phyloP scores from a whole-genome alignment of 2,329 filamentous ascomycete species.

The Cladosporium phlei region DNA sequence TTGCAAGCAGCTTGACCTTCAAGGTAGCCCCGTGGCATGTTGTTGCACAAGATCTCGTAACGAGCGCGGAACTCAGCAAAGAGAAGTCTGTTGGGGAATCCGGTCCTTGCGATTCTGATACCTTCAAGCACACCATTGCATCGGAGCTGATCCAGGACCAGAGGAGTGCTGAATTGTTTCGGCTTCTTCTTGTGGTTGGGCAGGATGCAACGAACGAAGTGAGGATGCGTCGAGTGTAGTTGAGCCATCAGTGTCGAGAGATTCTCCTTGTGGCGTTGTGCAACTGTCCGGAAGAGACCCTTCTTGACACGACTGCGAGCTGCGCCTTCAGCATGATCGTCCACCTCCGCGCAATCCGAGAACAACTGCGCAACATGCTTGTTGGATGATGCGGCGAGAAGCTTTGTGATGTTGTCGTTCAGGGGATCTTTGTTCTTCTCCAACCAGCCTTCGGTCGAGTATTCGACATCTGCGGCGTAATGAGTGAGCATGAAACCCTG shows the following conservation, averaged over 20 bases:
- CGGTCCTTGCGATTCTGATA: slow-evolving; percentile 92
- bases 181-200: slow-evolving; percentile 97
- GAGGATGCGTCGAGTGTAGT: slow-evolving; percentile 91
- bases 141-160: slow-evolving; percentile 95
- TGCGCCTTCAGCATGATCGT: slow-evolving; percentile 63
- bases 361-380: slow-evolving; percentile 81
- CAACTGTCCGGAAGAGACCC: slow-evolving; percentile 92
- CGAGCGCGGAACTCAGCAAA: slow-evolving; percentile 93
- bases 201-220: slow-evolving; percentile 95
- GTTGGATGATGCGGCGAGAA: slow-evolving; percentile 77
- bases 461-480: slow-evolving; percentile 96
- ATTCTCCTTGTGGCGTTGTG: slow-evolving; percentile 95
- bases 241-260: slow-evolving; percentile 94
- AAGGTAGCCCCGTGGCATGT: slow-evolving; percentile 84
- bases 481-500: slow-evolving; percentile 96
- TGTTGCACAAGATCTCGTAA: slow-evolving; percentile 87
- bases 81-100: slow-evolving; percentile 87
- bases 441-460: slow-evolving; percentile 89
- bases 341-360: slow-evolving; percentile 75
- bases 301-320: slow-evolving; percentile 84
- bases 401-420: slow-evolving; percentile 90
- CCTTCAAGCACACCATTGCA: slow-evolving; percentile 99
- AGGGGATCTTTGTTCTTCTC: slow-evolving; percentile 99
- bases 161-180: slow-evolving; percentile 82
- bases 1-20: slow-evolving; percentile 82